Conservation (phyloP, 2,329 filamentous ascomycete species). For the Penicillium sp. region DNA sequence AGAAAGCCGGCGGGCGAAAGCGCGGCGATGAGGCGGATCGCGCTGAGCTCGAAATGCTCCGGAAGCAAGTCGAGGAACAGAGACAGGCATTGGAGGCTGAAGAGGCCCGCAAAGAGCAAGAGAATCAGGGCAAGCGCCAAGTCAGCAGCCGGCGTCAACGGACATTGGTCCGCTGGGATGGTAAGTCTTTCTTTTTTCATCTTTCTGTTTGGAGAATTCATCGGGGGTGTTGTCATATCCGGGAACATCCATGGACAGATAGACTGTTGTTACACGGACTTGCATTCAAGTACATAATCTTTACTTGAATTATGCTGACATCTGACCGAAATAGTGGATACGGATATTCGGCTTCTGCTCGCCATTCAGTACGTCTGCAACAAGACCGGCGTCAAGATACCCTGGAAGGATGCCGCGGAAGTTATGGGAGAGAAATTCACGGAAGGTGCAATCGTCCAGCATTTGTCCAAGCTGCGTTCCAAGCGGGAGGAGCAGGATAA, state of each 20-base stretch:
- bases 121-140: neutral
- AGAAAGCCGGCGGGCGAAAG: neutral
- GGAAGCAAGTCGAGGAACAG: neutral
- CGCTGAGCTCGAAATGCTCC: neutral
- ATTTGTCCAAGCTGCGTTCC: constrained; percentile 45
- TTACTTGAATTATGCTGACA: constrained; percentile 10
- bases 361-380: constrained; percentile 44
- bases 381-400: constrained; percentile 37
- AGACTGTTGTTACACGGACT: neutral
- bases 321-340: constrained; percentile 32
- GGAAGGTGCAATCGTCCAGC: constrained; percentile 47
- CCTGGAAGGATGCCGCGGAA: constrained; percentile 42
- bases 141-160: constrained; percentile 24
- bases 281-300: neutral
- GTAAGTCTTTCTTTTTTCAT: constrained; percentile 26
- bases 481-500: constrained; percentile 34
- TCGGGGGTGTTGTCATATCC: neutral
- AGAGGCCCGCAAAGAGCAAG: neutral
- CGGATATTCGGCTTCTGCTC: constrained; percentile 44
- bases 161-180: constrained; percentile 43
- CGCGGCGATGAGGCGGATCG: neutral
- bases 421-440: constrained; percentile 42
- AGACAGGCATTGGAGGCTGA: neutral
- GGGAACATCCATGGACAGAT: neutral
- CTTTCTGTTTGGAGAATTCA: neutral